A percentile compares a stretch with the other conserved stretches of the same genome.
Conservation (phyloP, 352 stramenopile species). For the Thalassiosira tumida region DNA sequence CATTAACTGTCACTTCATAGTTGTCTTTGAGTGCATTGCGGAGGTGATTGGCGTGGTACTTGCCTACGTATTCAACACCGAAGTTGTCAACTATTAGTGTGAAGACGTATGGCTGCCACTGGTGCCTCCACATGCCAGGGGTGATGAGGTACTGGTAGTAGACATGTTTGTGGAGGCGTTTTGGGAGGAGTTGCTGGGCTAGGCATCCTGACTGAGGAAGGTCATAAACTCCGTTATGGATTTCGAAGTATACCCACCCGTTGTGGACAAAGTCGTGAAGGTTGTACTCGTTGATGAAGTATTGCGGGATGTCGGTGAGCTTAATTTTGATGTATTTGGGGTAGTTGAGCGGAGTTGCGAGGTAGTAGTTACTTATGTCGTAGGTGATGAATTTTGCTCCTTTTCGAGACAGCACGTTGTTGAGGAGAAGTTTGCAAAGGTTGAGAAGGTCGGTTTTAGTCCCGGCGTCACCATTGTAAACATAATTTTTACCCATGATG, state of each 20-base stretch:
- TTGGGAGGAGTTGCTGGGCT: conserved; percentile 1
- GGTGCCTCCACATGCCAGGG: conserved; percentile 70
- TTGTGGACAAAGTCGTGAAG: background rate
- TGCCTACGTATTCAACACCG: conserved; percentile 64
- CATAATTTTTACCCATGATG: conserved; percentile 22
- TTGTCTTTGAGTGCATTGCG: background rate
- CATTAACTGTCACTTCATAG: too few relatives aligned
- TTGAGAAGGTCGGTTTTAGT: conserved; percentile 4
- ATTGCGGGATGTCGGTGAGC: background rate
- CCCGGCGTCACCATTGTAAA: conserved; percentile 13
- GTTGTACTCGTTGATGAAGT: conserved; percentile 36
- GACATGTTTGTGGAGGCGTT: background rate
- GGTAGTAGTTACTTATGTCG: conserved; percentile 6
- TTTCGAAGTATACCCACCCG: background rate
- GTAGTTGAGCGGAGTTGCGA: background rate
- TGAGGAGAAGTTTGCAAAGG: conserved; percentile 21
- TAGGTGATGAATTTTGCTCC: background rate
- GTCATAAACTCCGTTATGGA: background rate
- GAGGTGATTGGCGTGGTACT: conserved; percentile 33
- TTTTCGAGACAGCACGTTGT: conserved; percentile 14
- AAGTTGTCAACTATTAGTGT: conserved; percentile 80
- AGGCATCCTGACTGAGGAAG: background rate
- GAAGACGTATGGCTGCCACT: conserved; percentile 39
- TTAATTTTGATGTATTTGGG: conserved; percentile 15
- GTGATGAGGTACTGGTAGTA: conserved; percentile 35